phyloP scores from a whole-genome alignment of 495 filamentous ascomycete genomes.

The Talaromyces nanjingensis region DNA sequence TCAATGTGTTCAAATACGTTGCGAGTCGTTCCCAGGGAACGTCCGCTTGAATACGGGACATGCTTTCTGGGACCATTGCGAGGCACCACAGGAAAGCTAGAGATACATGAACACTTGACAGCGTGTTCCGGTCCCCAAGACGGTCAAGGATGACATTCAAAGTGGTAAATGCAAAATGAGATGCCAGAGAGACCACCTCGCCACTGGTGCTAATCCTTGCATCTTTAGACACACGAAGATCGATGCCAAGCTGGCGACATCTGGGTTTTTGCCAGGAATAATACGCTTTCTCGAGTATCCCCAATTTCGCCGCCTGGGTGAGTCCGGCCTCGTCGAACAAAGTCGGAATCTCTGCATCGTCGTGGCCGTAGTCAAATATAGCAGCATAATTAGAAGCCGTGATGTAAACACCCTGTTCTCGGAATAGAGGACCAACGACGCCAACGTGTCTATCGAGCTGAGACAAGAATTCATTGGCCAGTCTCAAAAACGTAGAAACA shows the following conservation, averaged over 20 bases:
- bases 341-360: constrained; percentile 33
- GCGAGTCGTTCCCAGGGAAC: constrained; percentile 65
- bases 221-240: not conserved
- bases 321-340: constrained; percentile 31
- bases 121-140: constrained; percentile 52
- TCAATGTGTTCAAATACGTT: constrained; percentile 59
- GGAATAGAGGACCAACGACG: constrained; percentile 50
- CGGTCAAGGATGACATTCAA: constrained; percentile 52
- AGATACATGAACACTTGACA: constrained; percentile 61
- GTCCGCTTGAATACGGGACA: constrained; percentile 42
- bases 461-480: constrained; percentile 42
- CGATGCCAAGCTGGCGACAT: not conserved
- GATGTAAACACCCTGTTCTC: constrained; percentile 54
- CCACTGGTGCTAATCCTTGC: constrained; percentile 10
- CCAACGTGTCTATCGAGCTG: constrained; percentile 53
- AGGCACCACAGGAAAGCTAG: constrained; percentile 64
- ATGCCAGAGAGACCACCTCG: constrained; percentile 25
- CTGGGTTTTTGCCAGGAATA: not conserved
- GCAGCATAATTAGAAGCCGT: constrained; percentile 46
- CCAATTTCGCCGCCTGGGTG: constrained; percentile 15
- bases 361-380: constrained; percentile 55
- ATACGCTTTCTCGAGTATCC: constrained; percentile 1
- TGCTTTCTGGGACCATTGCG: constrained; percentile 42
- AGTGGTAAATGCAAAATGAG: constrained; percentile 38
- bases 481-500: constrained; percentile 36